Evolutionary conservation across 768 basidiomycete genomes (phyloP).

Genomic region (Auriscalpium microsporum): DNA sequence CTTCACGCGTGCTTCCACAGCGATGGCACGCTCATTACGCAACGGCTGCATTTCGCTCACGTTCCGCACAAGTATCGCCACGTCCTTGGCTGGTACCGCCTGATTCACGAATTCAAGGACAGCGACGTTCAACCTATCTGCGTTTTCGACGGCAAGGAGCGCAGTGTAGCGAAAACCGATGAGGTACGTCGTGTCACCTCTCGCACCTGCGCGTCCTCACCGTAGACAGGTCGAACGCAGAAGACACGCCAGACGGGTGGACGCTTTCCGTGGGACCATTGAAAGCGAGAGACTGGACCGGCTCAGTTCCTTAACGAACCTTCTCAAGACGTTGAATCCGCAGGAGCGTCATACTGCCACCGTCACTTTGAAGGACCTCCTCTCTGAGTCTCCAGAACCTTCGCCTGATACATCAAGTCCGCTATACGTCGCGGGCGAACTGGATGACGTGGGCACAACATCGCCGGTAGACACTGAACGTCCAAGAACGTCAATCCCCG

Average conservation of each 20-base stretch:
- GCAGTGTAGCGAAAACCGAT: constrained; percentile 56
- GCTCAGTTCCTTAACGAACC: constrained; percentile 28
- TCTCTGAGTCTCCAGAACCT: not conserved
- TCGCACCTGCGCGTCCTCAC: not conserved
- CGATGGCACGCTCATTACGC: constrained; percentile 81
- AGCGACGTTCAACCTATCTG: constrained; percentile 54
- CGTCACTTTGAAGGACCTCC: constrained; percentile 22
- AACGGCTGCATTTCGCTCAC: constrained; percentile 68
- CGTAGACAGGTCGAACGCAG: constrained; percentile 46
- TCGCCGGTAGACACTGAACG: not conserved
- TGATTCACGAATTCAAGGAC: constrained; percentile 54
- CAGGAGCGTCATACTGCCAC: constrained; percentile 22
- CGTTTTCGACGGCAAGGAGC: constrained; percentile 70
- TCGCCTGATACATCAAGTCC: not conserved
- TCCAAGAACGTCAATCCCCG: not conserved
- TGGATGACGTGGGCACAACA: too few species aligned
- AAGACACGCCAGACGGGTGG: constrained; percentile 38
- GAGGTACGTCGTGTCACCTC: constrained; percentile 41
- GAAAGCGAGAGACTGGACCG: constrained; percentile 52
- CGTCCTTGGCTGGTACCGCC: constrained; percentile 70
- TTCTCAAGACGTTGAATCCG: constrained; percentile 15
- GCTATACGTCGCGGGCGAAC: not conserved
- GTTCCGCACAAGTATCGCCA: constrained; percentile 59
- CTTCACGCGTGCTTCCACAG: constrained; percentile 29
- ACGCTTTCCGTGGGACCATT: constrained; percentile 43